Evolutionary conservation across 768 basidiomycete genomes (phyloP).

Genomic region (Kwoniella bestiolae): DNA sequence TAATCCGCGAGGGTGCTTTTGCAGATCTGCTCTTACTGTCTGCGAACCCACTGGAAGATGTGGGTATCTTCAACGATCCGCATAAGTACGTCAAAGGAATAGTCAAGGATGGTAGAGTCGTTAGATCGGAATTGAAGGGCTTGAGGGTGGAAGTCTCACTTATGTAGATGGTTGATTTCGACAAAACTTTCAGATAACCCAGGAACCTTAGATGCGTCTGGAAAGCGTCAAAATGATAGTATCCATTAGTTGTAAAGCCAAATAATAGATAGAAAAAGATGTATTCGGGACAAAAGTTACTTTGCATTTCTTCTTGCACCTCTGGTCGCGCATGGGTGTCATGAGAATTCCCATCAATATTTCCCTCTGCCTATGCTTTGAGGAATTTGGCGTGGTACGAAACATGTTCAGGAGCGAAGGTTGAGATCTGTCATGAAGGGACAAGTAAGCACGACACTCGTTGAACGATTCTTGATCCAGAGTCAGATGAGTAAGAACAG

Average conservation of each 20-base stretch:
- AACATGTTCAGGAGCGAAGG: constrained; percentile 86
- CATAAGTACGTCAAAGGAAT: constrained; percentile 57
- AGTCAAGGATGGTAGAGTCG: constrained; percentile 32
- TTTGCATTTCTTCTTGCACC: background rate
- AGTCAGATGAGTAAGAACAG: background rate
- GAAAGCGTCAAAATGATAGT: background rate
- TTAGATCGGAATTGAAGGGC: constrained; percentile 15
- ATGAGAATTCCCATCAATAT: background rate
- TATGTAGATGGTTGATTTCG: constrained; percentile 7
- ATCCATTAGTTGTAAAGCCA: background rate
- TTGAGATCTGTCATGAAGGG: constrained; percentile 69
- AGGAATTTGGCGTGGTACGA: constrained; percentile 88
- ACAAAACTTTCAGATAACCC: too few species aligned
- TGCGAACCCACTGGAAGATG: constrained; percentile 60
- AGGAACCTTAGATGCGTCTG: too few species aligned
- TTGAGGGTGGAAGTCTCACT: constrained; percentile 32
- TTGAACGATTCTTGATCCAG: background rate
- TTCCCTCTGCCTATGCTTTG: constrained; percentile 71
- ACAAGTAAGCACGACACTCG: background rate
- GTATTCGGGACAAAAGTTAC: background rate
- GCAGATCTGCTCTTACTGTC: constrained; percentile 60
- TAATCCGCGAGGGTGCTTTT: constrained; percentile 56
- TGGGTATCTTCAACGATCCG: constrained; percentile 60
- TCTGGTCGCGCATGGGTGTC: background rate
- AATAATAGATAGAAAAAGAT: background rate